Conservation (phyloP, 2,329 filamentous ascomycete species). For the Sclerotinia sclerotiorum region DNA sequence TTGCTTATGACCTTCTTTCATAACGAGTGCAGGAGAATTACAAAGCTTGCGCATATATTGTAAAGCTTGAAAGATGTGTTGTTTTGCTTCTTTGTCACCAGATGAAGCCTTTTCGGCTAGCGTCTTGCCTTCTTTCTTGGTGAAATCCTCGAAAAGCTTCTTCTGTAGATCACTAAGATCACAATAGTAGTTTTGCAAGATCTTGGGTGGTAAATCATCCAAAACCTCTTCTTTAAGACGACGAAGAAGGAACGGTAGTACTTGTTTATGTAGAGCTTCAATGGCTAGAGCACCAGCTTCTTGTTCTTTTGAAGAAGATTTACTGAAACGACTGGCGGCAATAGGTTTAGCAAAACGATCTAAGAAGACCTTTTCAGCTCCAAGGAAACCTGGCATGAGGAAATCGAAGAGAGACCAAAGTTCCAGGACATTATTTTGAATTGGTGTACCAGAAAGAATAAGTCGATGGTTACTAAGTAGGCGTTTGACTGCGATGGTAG, state of each 20-base stretch:
- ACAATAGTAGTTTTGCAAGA: conserved; percentile 98
- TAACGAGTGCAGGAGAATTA: conserved; percentile 93
- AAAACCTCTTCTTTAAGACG: conserved; percentile 97
- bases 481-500: conserved; percentile 87
- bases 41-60: conserved; percentile 99
- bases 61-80: conserved; percentile 97
- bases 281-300: conserved; percentile 95
- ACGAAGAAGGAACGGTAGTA: conserved; percentile 90
- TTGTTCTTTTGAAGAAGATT: conserved; percentile 97
- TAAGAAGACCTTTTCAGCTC: conserved; percentile 90
- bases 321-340: conserved; percentile 88
- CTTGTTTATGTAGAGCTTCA: conserved; percentile 97
- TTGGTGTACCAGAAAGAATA: conserved; percentile 94
- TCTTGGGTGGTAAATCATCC: conserved; percentile 95
- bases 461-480: conserved; percentile 89
- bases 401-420: conserved; percentile 99
- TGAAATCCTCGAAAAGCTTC: conserved; percentile 95
- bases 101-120: conserved; percentile 79
- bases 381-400: conserved; percentile 96
- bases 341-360: conserved; percentile 91
- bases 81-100: conserved; percentile 89
- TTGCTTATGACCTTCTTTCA: conserved; percentile 89
- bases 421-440: conserved; percentile 96
- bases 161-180: conserved; percentile 93
- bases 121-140: conserved; percentile 86